phyloP scores from a whole-genome alignment of 2,329 filamentous ascomycete genomes.

The Ophiosphaerella herpotricha region DNA sequence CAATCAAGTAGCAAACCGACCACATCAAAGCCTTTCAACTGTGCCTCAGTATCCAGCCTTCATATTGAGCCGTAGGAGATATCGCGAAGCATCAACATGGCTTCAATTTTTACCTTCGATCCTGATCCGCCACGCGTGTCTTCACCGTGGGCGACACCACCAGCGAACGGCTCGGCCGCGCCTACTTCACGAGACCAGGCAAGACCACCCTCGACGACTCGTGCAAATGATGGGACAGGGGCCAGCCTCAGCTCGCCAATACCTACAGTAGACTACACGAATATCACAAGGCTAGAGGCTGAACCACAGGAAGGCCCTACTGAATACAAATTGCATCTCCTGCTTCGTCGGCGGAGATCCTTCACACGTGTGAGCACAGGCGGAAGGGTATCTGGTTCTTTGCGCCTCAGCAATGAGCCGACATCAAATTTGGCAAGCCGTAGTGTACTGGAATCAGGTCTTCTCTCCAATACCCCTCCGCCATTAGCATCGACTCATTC shows the following conservation, averaged over 20 bases:
- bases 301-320: slow-evolving; percentile 94
- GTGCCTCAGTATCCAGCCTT: too few relatives aligned
- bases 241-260: slow-evolving; percentile 4
- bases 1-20: slow-evolving; percentile 6
- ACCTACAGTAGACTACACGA: slow-evolving; percentile 31
- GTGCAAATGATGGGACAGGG: slow-evolving; percentile 6
- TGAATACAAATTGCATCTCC: slow-evolving; percentile 93
- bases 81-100: slow-evolving; percentile 60
- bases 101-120: slow-evolving; percentile 95
- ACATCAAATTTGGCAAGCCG: slow-evolving; percentile 31
- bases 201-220: slow-evolving; percentile 16
- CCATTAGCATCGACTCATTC: slow-evolving; percentile 65
- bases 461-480: slow-evolving; percentile 41
- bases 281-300: slow-evolving; percentile 75
- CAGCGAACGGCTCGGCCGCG: slow-evolving; percentile 21
- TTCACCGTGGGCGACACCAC: slow-evolving; percentile 83
- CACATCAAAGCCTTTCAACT: background rate
- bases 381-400: slow-evolving; percentile 56
- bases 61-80: too few relatives aligned
- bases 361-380: slow-evolving; percentile 75
- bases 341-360: slow-evolving; percentile 76
- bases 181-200: slow-evolving; percentile 21
- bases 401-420: slow-evolving; percentile 48
- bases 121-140: slow-evolving; percentile 84
- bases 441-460: slow-evolving; percentile 36